A percentile compares a stretch with the other conserved stretches of the same genome.
Conservation (phyloP, 208 protist species). For the Phytomonas sp. region DNA sequence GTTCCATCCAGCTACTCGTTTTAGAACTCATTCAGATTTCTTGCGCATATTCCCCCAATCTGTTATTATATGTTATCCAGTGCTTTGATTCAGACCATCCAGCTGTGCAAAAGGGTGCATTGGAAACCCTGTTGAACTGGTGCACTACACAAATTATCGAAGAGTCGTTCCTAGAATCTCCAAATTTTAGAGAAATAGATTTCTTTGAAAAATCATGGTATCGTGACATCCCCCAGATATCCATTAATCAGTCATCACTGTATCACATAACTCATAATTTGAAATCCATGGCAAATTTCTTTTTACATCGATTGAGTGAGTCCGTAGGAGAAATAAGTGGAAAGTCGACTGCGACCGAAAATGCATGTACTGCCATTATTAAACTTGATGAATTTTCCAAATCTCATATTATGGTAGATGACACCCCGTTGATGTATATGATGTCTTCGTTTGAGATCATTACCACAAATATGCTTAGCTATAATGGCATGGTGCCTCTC, state of each 20-base stretch:
- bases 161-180: not conserved
- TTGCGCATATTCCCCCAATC: not conserved
- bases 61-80: not conserved
- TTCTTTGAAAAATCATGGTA: constrained; percentile 1
- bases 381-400: not conserved
- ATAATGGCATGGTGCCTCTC: not conserved
- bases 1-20: not conserved
- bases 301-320: not conserved
- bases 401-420: not conserved
- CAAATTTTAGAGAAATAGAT: not conserved
- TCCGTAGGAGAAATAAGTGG: not conserved
- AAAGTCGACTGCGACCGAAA: not conserved
- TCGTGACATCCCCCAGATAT: not conserved
- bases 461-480: not conserved
- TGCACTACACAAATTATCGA: not conserved
- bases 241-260: not conserved
- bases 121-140: not conserved
- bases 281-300: not conserved
- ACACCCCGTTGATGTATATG: not conserved
- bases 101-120: not conserved
- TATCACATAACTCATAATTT: not conserved
- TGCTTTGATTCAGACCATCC: not conserved
- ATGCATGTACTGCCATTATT: not conserved
- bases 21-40: not conserved
- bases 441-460: not conserved